These are phyloP conservation scores for Sordaria brevicollis DNA, from an alignment of 495 filamentous ascomycete genomes.

Conservation along the genomic window DNA sequence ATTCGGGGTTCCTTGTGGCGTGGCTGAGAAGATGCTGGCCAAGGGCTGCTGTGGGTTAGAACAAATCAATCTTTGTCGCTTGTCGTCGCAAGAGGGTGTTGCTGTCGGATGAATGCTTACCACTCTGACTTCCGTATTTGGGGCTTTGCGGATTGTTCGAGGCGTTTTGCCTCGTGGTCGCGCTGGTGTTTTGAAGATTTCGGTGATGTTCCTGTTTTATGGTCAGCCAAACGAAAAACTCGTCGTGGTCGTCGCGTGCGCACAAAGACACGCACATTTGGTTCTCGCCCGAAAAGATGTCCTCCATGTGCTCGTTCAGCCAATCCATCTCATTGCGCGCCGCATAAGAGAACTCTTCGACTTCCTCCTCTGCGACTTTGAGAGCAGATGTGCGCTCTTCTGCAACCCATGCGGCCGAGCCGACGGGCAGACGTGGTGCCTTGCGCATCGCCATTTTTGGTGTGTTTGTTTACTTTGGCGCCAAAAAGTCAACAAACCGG, in stretches of 20 bases:
- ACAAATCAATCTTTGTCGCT: background rate
- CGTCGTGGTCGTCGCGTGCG: background rate
- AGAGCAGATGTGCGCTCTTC: slow-evolving; percentile 40
- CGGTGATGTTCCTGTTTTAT: slow-evolving; percentile 61
- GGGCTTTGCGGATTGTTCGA: slow-evolving; percentile 63
- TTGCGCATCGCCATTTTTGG: slow-evolving; percentile 41
- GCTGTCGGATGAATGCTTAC: slow-evolving; percentile 35
- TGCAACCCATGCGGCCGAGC: slow-evolving; percentile 43
- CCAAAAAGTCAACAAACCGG: slow-evolving; percentile 1
- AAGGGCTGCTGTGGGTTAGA: slow-evolving; percentile 53
- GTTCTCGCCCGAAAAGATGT: slow-evolving; percentile 70
- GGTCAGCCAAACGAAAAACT: background rate
- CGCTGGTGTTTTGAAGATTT: slow-evolving; percentile 92
- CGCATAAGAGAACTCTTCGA: slow-evolving; percentile 81
- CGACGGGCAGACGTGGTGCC: slow-evolving; percentile 43
- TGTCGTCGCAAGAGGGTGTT: background rate
- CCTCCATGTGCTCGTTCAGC: slow-evolving; percentile 94
- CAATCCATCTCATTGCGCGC: slow-evolving; percentile 87
- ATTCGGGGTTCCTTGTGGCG: slow-evolving; percentile 33
- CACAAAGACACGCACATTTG: slow-evolving; percentile 52
- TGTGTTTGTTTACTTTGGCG: slow-evolving; percentile 4
- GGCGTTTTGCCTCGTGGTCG: slow-evolving; percentile 92
- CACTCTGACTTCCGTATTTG: slow-evolving; percentile 52
- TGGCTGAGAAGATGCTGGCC: slow-evolving; percentile 64
- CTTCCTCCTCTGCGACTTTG: slow-evolving; percentile 49